Evolutionary conservation across 495 filamentous ascomycete species (phyloP), one percentile per base, ranked within the genome.

Genomic region (Penicillium samsonianum): DNA sequence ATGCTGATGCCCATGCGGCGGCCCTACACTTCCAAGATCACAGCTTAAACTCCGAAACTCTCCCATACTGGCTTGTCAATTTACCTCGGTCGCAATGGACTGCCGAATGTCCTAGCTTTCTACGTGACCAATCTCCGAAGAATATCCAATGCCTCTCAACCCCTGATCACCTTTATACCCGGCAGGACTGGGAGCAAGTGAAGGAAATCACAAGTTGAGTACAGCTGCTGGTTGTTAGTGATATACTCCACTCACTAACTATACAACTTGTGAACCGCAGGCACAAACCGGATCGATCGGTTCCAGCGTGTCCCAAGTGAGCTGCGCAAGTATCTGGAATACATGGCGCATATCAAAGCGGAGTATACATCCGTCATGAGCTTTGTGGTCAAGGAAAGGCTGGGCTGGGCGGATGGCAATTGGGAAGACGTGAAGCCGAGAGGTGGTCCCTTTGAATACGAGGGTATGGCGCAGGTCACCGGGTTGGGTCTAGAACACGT

Each of bases 1-100:
- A 67, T 11, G 50, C 67, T 23, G 58, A 38, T 8, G 33, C 28
- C 28, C 1, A 63, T 55, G 40, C 57, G 20, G 42, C 46, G 5
- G 30, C 60, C 19, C 57, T 10, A 55, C 57, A 6, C 53, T 16
- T 61, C 14, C 42, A 59, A 14, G 47, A 55, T 1, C 53, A 48
- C 20, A 44, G 28, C 19, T 25, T 60, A 25, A 35, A 48, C 10
- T 14, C 55, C n/a, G 53, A 68, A 38, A 53, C 55, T 25, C 65
- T 87, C 17, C 87, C 89, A 1, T 96, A 87, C 76, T 96, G 90
- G 90, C 83, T 89, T 41, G 78, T 90, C 60, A 95, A 96, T 68
- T 71, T 94, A 16, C 87, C 88, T 4, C 74, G 68, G 17, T 62
- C 74, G 22, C 68, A 84, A 61, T 81, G 88, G 72, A 82, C 84